phyloP scores from a whole-genome alignment of 441 rosid species.

The Arabidopsis hybrid region DNA sequence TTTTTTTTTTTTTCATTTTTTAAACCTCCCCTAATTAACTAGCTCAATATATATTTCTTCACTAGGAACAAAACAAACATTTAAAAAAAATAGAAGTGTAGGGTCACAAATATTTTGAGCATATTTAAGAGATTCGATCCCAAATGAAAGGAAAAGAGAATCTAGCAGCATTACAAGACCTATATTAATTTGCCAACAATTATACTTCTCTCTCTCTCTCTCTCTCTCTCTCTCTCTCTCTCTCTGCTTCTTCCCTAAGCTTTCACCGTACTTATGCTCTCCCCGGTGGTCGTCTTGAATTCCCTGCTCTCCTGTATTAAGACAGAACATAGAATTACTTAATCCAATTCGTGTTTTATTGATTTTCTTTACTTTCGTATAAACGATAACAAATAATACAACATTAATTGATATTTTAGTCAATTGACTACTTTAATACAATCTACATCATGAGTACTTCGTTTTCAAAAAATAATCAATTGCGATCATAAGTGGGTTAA shows the following conservation, averaged over 20 bases:
- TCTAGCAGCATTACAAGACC: conserved; percentile 43
- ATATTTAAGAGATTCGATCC: conserved; percentile 41
- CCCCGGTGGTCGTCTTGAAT: conserved; percentile 47
- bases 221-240: no score
- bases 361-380: background rate
- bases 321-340: background rate
- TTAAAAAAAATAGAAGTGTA: conserved; percentile 23
- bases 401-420: background rate
- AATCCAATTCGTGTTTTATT: background rate
- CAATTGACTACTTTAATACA: conserved; percentile 6
- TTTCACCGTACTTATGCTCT: conserved; percentile 35
- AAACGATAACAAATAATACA: background rate
- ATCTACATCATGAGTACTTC: conserved; percentile 7
- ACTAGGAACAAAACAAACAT: conserved; percentile 14
- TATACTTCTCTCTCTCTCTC: conserved; percentile 16
- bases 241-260: conserved; percentile 20
- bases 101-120: conserved; percentile 43
- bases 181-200: conserved; percentile 14
- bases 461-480: background rate
- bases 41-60: conserved; percentile 10
- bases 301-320: conserved; percentile 42
- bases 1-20: background rate
- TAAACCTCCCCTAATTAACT: background rate
- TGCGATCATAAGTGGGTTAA: conserved; percentile 8
- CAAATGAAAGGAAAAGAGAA: conserved; percentile 46